Conservation (phyloP, 2,329 filamentous ascomycete species). For the Didymella segeticola region DNA sequence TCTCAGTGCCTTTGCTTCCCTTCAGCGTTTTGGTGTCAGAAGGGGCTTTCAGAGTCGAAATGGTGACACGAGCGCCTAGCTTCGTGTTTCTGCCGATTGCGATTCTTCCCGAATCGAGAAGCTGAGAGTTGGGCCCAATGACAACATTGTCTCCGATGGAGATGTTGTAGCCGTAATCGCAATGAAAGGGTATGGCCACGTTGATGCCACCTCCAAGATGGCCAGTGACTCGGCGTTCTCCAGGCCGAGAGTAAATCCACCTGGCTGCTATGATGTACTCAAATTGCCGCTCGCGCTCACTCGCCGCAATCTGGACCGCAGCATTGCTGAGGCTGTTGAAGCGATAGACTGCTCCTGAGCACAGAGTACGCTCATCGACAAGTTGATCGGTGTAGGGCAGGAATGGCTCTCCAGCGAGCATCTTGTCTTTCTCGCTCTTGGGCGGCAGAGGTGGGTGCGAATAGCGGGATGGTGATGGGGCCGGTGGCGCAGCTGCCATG, state of each 20-base stretch:
- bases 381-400: slow-evolving; percentile 80
- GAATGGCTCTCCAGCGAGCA: slow-evolving; percentile 80
- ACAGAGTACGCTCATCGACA: slow-evolving; percentile 81
- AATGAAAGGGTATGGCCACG: slow-evolving; percentile 87
- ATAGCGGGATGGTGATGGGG: slow-evolving; percentile 30
- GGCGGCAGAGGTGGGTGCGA: slow-evolving; percentile 33
- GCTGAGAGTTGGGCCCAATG: slow-evolving; percentile 82
- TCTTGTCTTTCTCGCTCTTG: slow-evolving; percentile 83
- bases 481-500: slow-evolving; percentile 22
- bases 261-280: slow-evolving; percentile 72
- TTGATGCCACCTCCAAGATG: slow-evolving; percentile 74
- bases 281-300: slow-evolving; percentile 74
- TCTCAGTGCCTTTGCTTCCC: slow-evolving; percentile 74
- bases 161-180: slow-evolving; percentile 96
- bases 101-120: slow-evolving; percentile 86
- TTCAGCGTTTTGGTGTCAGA: slow-evolving; percentile 76
- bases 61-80: slow-evolving; percentile 81
- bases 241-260: slow-evolving; percentile 42
- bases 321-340: slow-evolving; percentile 87
- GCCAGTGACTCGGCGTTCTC: slow-evolving; percentile 47
- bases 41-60: slow-evolving; percentile 77
- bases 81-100: slow-evolving; percentile 77
- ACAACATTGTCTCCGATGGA: slow-evolving; percentile 83
- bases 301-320: slow-evolving; percentile 68
- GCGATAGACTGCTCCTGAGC: slow-evolving; percentile 78